These are phyloP conservation scores for Diversispora epigaea DNA, from an alignment of 192 early-diverging fungal species.

Conservation along the genomic window DNA sequence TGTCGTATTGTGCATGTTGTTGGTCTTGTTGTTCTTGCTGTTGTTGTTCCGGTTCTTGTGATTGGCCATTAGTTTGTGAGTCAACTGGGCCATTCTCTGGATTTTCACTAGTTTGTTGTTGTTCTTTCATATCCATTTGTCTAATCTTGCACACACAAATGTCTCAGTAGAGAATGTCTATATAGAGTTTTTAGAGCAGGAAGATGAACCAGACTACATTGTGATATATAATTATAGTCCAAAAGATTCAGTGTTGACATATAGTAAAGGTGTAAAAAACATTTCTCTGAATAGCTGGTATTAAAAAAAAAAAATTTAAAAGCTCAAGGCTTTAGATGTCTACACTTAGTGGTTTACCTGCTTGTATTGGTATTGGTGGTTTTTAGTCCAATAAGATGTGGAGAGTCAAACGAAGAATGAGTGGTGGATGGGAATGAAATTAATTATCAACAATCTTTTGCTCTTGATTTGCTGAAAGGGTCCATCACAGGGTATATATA, in stretches of 20 bases:
- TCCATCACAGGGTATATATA: slow-evolving; percentile 15
- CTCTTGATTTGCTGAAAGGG: slow-evolving; percentile 26
- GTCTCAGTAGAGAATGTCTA: background rate
- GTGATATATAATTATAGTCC: no score
- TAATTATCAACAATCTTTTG: slow-evolving; percentile 22
- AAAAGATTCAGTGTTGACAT: no score
- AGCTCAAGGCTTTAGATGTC: background rate
- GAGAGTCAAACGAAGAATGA: slow-evolving; percentile 34
- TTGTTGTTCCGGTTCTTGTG: slow-evolving; percentile 22
- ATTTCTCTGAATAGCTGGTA: no score
- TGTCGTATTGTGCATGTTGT: slow-evolving; percentile 12
- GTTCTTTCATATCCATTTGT: slow-evolving; percentile 28
- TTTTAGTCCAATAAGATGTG: slow-evolving; percentile 37
- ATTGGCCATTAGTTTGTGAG: slow-evolving; percentile 10
- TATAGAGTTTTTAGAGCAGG: background rate
- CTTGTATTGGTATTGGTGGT: slow-evolving; percentile 35
- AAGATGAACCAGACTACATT: background rate
- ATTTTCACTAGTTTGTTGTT: slow-evolving; percentile 14
- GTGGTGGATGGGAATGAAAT: slow-evolving; percentile 26
- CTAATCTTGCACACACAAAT: background rate
- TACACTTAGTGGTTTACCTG: slow-evolving; percentile 26
- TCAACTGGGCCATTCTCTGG: background rate
- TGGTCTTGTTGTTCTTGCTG: slow-evolving; percentile 28
- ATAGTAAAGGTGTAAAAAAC: background rate
- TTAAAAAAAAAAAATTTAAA: slow-evolving; percentile 8